Base-by-base conservation (phyloP, 441 rosid species). In the Hura crepitans region DNA sequence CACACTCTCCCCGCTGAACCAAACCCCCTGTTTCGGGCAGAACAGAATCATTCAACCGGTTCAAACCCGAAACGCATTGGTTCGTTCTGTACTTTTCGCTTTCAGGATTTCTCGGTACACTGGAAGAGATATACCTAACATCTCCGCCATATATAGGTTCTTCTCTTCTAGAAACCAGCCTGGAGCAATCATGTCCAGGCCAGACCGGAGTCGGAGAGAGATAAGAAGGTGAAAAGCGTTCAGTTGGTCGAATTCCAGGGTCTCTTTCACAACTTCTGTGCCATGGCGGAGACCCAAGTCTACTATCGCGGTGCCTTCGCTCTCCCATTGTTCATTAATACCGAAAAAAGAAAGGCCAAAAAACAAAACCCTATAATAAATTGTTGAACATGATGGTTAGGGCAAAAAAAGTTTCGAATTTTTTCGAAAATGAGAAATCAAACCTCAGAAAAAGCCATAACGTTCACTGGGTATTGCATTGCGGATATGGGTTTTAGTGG, bases 241-340 rank as follows among this genome's bases (percentile, higher is more conserved):
- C n/a, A 43, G 18, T 60, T 23, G 28, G 77, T 33, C 37, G 39
- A 39, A 58, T 30, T 47, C 47, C 71, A 9, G 49, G 12, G 59
- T 33, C 58, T 65, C 59, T 70, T 35, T 62, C 71, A 2, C 64
- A 51, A 53, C 25, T 42, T 22, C 39, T 58, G 46, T 37, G 58
- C 56, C 49, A 70, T 4, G 78, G 68, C 7, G 73, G 72, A 64
- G 74, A 65, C 57, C 65, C 65, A 20, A 47, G 20, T 46, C 58
- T 53, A 62, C 25, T 4, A 60, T 59, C 57, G 13, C 31, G 2
- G 3, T 46, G 47, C 11, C 50, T 12, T 62, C 27, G 50, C 6
- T 61, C 50, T 35, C 60, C 33, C 67, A 61, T 70, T 68, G 72
- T 42, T 27, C 35, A 18, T 39, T 5, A 18, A 61, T 60, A 5